These are phyloP conservation scores for Novymonas esmeraldas DNA, from an alignment of 208 protist species.

Conservation along the genomic window DNA sequence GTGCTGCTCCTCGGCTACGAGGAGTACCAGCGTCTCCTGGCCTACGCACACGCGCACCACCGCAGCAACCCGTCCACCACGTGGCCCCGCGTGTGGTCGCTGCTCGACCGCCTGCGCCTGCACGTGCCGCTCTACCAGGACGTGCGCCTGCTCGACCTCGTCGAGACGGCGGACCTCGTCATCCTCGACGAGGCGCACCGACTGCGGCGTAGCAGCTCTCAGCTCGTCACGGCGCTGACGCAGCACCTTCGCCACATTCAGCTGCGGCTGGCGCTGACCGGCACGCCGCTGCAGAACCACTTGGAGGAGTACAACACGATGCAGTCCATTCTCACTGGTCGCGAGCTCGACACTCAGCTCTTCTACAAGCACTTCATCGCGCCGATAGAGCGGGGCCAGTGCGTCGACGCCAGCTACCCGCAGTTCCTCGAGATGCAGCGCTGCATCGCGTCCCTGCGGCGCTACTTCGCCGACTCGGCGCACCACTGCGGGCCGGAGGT, in stretches of 20 bases:
- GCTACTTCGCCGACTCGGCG: conserved; percentile 63
- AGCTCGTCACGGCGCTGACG: conserved; percentile 49
- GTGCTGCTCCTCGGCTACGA: conserved; percentile 87
- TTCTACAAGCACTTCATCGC: conserved; percentile 69
- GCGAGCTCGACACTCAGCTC: conserved; percentile 44
- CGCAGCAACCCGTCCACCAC: conserved; percentile 11
- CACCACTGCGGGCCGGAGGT: conserved; percentile 82
- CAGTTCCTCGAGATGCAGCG: conserved; percentile 84
- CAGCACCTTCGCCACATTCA: conserved; percentile 57
- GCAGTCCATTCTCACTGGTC: conserved; percentile 74
- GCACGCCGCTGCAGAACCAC: conserved; percentile 91
- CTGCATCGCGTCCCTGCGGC: conserved; percentile 70
- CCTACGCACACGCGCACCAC: conserved; percentile 21
- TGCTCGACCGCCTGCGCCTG: conserved; percentile 43
- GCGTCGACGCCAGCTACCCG: conserved; percentile 58
- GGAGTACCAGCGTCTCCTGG: conserved; percentile 62
- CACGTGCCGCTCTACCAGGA: conserved; percentile 37
- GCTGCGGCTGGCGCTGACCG: conserved; percentile 87
- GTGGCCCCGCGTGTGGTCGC: conserved; percentile 39
- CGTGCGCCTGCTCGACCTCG: conserved; percentile 54
- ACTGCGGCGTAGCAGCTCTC: conserved; percentile 49
- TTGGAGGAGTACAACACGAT: conserved; percentile 92
- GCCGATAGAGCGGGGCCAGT: conserved; percentile 74
- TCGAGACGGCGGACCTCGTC: conserved; percentile 76
- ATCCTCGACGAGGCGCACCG: conserved; percentile 87